Evolutionary conservation across 768 basidiomycete genomes (phyloP).

Genomic region (Russula sp.): DNA sequence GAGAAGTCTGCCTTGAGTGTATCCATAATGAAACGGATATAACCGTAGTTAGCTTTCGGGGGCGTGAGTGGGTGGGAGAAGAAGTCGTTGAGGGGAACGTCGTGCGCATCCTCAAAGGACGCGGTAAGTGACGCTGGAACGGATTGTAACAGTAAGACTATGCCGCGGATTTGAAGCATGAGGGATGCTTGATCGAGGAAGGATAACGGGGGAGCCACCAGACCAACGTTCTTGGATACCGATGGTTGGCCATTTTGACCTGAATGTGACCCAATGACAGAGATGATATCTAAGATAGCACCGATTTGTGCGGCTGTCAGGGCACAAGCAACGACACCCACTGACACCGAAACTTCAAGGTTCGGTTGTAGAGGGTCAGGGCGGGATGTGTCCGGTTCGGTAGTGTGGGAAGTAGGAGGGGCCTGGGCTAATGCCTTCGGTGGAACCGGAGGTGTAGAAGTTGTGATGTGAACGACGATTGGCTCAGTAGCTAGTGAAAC

Average conservation of each 20-base stretch:
- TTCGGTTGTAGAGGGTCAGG: constrained; percentile 12
- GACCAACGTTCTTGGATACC: constrained; percentile 18
- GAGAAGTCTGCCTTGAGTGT: constrained; percentile 22
- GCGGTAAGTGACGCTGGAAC: not conserved
- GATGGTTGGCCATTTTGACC: constrained; percentile 12
- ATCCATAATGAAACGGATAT: constrained; percentile 40
- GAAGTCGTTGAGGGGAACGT: constrained; percentile 33
- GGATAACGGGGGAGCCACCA: constrained; percentile 25
- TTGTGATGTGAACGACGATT: constrained; percentile 19
- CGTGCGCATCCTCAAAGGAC: constrained; percentile 20
- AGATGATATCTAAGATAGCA: constrained; percentile 27
- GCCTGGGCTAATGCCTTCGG: not conserved
- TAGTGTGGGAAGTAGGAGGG: not conserved
- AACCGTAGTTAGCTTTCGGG: constrained; percentile 44
- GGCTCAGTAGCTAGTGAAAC: constrained; percentile 20
- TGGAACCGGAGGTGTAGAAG: constrained; percentile 1
- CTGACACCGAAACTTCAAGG: constrained; percentile 16
- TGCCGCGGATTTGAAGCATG: constrained; percentile 36
- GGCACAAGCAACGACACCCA: constrained; percentile 23
- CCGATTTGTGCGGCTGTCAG: constrained; percentile 14
- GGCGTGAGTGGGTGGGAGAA: constrained; percentile 58
- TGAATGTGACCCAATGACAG: constrained; percentile 30
- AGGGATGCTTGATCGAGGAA: constrained; percentile 33
- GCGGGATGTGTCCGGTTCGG: not conserved
- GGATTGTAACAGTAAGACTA: constrained; percentile 43